phyloP scores from a whole-genome alignment of 345 rosid genomes.

The Leavenworthia alabamica region DNA sequence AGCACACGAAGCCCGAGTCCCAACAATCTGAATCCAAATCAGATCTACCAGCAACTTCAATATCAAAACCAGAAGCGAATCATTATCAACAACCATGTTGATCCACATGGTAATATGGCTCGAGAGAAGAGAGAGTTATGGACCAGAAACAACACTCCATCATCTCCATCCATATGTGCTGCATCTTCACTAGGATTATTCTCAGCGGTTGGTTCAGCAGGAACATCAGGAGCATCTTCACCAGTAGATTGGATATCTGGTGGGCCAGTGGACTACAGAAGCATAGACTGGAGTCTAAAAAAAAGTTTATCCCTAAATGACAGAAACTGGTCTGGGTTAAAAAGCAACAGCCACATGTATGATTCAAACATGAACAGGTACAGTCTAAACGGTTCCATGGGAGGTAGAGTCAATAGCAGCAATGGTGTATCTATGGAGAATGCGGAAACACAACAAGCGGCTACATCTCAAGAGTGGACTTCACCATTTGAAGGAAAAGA shows the following conservation, averaged over 20 bases:
- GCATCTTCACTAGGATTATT: slow-evolving; percentile 79
- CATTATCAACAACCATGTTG: slow-evolving; percentile 30
- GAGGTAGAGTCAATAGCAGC: slow-evolving; percentile 29
- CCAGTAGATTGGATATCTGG: slow-evolving; percentile 71
- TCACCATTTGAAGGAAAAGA: slow-evolving; percentile 90
- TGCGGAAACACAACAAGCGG: slow-evolving; percentile 39
- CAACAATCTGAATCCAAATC: slow-evolving; percentile 39
- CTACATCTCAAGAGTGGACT: slow-evolving; percentile 64
- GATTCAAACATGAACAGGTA: slow-evolving; percentile 35
- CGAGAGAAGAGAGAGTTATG: slow-evolving; percentile 48
- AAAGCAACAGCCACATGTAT: slow-evolving; percentile 26
- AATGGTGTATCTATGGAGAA: slow-evolving; percentile 39
- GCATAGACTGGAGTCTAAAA: slow-evolving; percentile 78
- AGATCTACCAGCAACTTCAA: slow-evolving; percentile 50
- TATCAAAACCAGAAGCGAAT: slow-evolving; percentile 54
- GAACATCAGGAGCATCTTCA: slow-evolving; percentile 54
- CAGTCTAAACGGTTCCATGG: slow-evolving; percentile 40
- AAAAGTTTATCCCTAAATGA: slow-evolving; percentile 39
- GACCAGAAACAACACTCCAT: slow-evolving; percentile 38
- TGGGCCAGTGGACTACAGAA: slow-evolving; percentile 54
- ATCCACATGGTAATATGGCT: slow-evolving; percentile 37
- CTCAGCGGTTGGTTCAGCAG: slow-evolving; percentile 53
- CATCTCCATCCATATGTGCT: slow-evolving; percentile 55
- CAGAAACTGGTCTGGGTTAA: slow-evolving; percentile 38
- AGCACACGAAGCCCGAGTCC: slow-evolving; percentile 39